Evolutionary conservation across 1,284 basidiomycete genomes (phyloP).

Genomic region (Erythrobasidium hasegawianum): DNA sequence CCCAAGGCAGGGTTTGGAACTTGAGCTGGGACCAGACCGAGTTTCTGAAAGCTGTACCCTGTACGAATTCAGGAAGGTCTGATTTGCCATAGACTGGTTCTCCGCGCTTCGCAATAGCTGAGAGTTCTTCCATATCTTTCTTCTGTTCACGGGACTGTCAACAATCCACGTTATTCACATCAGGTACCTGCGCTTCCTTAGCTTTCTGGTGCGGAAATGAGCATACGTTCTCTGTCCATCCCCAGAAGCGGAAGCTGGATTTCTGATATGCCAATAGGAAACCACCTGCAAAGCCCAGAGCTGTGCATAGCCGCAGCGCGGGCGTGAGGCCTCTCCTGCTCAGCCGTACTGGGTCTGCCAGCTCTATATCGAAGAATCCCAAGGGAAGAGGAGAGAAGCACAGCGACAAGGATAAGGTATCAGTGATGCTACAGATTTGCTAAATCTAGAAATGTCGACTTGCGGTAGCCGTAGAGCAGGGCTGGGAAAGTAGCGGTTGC

Average conservation of each 20-base stretch:
- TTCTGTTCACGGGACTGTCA: slow-evolving; percentile 61
- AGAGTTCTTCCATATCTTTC: slow-evolving; percentile 70
- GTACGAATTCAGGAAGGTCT: slow-evolving; percentile 77
- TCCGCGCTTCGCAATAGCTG: slow-evolving; percentile 65
- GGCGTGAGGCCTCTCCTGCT: slow-evolving; percentile 40
- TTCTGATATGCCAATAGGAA: slow-evolving; percentile 92
- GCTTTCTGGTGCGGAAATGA: too few species aligned
- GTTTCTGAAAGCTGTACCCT: slow-evolving; percentile 82
- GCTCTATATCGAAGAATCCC: slow-evolving; percentile 49
- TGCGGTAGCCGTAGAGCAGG: slow-evolving; percentile 70
- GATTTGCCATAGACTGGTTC: slow-evolving; percentile 80
- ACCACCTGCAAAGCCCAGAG: slow-evolving; percentile 72
- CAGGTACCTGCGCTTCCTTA: too few species aligned
- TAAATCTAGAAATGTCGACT: slow-evolving; percentile 21
- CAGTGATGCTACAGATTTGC: too few species aligned
- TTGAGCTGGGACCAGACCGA: slow-evolving; percentile 89
- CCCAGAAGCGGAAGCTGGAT: slow-evolving; percentile 89
- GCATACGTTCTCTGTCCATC: slow-evolving; percentile 80
- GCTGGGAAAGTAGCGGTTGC: slow-evolving; percentile 74
- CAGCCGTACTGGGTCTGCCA: slow-evolving; percentile 49
- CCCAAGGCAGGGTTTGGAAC: slow-evolving; percentile 59
- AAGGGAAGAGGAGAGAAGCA: neutral
- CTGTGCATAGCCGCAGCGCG: slow-evolving; percentile 55
- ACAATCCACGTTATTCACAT: neutral
- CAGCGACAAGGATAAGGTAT: neutral